Evolutionary conservation across 2,329 filamentous ascomycete genomes (phyloP).

Genomic region (Epichloe coenophiala): DNA sequence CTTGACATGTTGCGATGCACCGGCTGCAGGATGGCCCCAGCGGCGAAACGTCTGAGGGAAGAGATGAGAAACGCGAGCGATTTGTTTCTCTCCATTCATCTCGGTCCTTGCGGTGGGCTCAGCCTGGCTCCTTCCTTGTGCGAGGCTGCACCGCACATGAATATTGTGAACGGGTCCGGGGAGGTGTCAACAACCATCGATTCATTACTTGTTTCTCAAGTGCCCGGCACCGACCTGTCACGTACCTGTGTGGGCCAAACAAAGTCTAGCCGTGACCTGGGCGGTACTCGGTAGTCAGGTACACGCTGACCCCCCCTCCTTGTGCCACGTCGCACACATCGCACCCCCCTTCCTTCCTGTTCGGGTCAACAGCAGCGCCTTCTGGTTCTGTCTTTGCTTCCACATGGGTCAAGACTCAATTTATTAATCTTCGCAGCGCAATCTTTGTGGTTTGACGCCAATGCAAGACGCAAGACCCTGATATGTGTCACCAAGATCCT

Average conservation of each 20-base stretch:
- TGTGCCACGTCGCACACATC: not conserved
- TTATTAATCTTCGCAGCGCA: not conserved
- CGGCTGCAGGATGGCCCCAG: not conserved
- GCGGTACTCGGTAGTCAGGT: too few relatives aligned
- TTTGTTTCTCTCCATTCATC: not conserved
- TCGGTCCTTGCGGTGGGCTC: not conserved
- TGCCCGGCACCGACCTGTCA: too few relatives aligned
- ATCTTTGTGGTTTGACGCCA: constrained; percentile 1
- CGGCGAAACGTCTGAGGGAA: not conserved
- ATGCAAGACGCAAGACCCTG: constrained; percentile 2
- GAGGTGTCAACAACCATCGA: too few relatives aligned
- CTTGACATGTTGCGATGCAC: too few relatives aligned
- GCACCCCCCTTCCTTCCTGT: constrained; percentile 2
- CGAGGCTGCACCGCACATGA: not conserved
- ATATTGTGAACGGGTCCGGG: not conserved
- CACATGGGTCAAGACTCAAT: not conserved
- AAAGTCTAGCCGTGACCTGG: too few relatives aligned
- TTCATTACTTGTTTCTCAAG: too few relatives aligned
- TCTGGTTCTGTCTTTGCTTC: not conserved
- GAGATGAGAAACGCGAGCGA: not conserved
- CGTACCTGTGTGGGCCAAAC: too few relatives aligned
- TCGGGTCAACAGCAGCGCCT: not conserved
- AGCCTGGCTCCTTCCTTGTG: not conserved
- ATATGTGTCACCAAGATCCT: not conserved
- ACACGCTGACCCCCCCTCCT: too few relatives aligned